Percentiles rank a stretch among this genome's conserved stretches.
Conservation (phyloP, 2,329 filamentous ascomycete species). For the Hymenoscyphus linearis region DNA sequence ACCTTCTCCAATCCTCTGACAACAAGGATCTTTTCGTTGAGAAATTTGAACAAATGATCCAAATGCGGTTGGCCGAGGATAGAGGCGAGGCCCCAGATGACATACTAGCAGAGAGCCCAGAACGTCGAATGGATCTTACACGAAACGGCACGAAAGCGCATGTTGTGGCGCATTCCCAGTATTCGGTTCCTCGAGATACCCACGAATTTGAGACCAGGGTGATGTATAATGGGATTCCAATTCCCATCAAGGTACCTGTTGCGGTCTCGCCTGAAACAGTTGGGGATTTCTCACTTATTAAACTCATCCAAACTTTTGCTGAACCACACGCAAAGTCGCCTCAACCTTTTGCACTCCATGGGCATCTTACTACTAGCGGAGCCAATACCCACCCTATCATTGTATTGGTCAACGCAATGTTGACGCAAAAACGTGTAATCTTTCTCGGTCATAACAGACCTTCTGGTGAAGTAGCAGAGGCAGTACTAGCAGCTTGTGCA, state of each 20-base stretch:
- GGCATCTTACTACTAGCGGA: slow-evolving; percentile 90
- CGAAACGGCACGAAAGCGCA: slow-evolving; percentile 59
- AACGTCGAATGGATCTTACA: slow-evolving; percentile 33
- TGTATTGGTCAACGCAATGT: slow-evolving; percentile 85
- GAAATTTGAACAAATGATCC: slow-evolving; percentile 93
- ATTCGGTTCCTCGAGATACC: slow-evolving; percentile 82
- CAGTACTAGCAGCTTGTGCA: slow-evolving; percentile 94
- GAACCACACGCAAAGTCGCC: slow-evolving; percentile 75
- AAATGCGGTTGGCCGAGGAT: slow-evolving; percentile 70
- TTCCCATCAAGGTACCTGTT: slow-evolving; percentile 93
- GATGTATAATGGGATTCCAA: slow-evolving; percentile 92
- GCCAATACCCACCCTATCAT: slow-evolving; percentile 89
- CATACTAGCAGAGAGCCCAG: slow-evolving; percentile 42
- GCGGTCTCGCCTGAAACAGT: slow-evolving; percentile 93
- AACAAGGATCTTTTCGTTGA: slow-evolving; percentile 96
- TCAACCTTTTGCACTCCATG: slow-evolving; percentile 79
- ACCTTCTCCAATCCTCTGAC: slow-evolving; percentile 83
- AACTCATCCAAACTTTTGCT: slow-evolving; percentile 92
- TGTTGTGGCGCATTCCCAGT: slow-evolving; percentile 57
- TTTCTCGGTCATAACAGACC: slow-evolving; percentile 94
- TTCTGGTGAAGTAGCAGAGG: slow-evolving; percentile 92
- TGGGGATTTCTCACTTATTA: slow-evolving; percentile 94
- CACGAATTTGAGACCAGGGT: slow-evolving; percentile 97
- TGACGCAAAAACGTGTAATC: slow-evolving; percentile 94
- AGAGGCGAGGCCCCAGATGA: slow-evolving; percentile 38